Evolutionary conservation across 2,329 filamentous ascomycete genomes (phyloP).

Genomic region (Curvularia spicifera): DNA sequence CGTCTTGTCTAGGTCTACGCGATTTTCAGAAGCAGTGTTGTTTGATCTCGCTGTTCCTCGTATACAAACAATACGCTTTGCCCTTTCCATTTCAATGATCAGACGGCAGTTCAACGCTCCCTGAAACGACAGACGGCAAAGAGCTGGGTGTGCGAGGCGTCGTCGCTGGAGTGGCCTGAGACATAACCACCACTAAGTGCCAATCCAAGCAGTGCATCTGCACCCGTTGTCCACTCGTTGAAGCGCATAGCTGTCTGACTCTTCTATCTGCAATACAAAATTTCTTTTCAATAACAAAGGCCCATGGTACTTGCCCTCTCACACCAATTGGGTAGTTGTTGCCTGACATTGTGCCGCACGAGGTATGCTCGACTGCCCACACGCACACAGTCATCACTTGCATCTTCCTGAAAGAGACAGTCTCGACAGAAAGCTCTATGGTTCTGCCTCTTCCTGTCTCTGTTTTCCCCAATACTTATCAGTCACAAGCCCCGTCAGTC

Average conservation of each 20-base stretch:
- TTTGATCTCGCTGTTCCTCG: background rate
- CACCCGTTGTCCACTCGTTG: background rate
- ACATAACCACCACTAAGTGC: background rate
- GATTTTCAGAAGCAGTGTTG: background rate
- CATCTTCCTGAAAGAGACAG: background rate
- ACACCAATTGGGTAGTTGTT: background rate
- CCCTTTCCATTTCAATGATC: background rate
- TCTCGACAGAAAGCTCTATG: background rate
- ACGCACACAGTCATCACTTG: background rate
- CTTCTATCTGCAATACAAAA: background rate
- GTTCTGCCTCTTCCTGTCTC: too few relatives aligned
- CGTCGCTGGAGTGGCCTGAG: background rate
- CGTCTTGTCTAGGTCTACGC: background rate
- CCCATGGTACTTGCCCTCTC: background rate
- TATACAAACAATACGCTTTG: background rate
- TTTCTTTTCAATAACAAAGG: background rate
- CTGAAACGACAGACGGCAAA: background rate
- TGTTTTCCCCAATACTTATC: too few relatives aligned
- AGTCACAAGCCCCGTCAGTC: background rate
- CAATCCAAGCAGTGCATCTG: background rate
- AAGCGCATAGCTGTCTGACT: background rate
- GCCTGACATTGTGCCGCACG: background rate
- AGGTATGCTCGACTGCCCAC: background rate
- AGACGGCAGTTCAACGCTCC: too few relatives aligned
- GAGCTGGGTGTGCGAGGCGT: background rate